Evolutionary conservation across 352 stramenopile species (phyloP), one percentile per base, ranked within the genome.

Genomic region (Pythium monospermum): DNA sequence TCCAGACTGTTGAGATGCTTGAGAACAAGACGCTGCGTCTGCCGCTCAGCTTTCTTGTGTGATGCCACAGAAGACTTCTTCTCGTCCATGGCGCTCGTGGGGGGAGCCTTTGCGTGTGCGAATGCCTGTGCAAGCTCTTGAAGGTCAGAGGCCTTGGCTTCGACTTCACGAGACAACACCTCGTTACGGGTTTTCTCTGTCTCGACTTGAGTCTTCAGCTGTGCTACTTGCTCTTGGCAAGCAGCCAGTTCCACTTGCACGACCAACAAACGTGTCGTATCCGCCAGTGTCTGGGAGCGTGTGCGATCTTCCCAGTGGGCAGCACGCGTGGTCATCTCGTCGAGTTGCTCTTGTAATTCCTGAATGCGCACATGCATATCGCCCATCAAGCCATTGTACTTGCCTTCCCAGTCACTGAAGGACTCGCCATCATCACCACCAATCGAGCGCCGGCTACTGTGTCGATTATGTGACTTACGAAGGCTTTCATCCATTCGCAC

Each of bases 1-100:
- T 85, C 66, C 2, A 85, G 37, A 32, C 64, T 81, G 31, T 61
- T 69, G 31, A 85, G 39, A 31, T 85, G 61, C 16, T 69, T 66
- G 26, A 68, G 58, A 38, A 83, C 53, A 15, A 69, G 25, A 5
- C 51, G 32, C 19, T 70, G 38, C 15, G 46, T 31, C 16, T 57
- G 41, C 13, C 37, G 11, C 15, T 53, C 47, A 2, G 40, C 42
- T 51, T 22, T 48, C 46, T 33, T 68, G 44, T 18, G 19, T 27
- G 13, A 11, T 35, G 7, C 6, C 13, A 23, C 16, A 42, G 22
- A 1, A 31, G 26, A 30, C 4, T 7, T 31, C 22, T n/a, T 12
- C 41, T 32, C 2, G 16, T 40, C 8, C 4, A 13, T 35, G 2
- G 16, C 0, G n/a, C 36, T 45, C 30, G 6, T 19, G 25, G 12